Evolutionary conservation across 208 protist genomes (phyloP).

Genomic region (Acanthamoeba healyi): DNA sequence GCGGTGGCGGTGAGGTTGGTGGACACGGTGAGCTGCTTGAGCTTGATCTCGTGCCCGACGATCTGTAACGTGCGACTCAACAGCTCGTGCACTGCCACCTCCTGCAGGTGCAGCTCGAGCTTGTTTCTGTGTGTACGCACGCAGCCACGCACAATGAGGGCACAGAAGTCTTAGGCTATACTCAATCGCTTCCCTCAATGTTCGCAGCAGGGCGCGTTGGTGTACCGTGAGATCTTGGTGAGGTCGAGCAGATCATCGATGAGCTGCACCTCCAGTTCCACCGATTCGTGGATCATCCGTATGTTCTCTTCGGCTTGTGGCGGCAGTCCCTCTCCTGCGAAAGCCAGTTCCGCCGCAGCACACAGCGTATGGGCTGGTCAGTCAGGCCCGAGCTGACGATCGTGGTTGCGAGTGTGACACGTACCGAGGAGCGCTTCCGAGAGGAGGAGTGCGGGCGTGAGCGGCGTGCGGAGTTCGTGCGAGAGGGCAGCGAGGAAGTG

Average conservation of each 20-base stretch:
- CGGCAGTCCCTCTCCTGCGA: constrained; percentile 10
- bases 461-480: constrained; percentile 27
- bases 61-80: constrained; percentile 52
- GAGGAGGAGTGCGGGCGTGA: constrained; percentile 30
- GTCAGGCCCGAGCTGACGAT: no score
- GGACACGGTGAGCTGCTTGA: not conserved
- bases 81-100: constrained; percentile 22
- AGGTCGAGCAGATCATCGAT: constrained; percentile 66
- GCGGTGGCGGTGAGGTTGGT: not conserved
- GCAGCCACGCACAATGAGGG: not conserved
- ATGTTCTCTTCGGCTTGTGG: constrained; percentile 26
- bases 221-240: constrained; percentile 29
- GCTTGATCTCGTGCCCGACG: not conserved
- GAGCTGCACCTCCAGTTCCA: constrained; percentile 53
- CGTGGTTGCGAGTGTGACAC: no score
- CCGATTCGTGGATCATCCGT: constrained; percentile 7
- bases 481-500: constrained; percentile 59
- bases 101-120: constrained; percentile 22
- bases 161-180: no score
- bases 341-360: no score
- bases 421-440: not conserved
- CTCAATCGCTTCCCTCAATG: no score
- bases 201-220: no score
- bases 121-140: not conserved
- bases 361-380: no score